Conservation (phyloP, 768 basidiomycete genomes). For the Naematelia encephala region DNA sequence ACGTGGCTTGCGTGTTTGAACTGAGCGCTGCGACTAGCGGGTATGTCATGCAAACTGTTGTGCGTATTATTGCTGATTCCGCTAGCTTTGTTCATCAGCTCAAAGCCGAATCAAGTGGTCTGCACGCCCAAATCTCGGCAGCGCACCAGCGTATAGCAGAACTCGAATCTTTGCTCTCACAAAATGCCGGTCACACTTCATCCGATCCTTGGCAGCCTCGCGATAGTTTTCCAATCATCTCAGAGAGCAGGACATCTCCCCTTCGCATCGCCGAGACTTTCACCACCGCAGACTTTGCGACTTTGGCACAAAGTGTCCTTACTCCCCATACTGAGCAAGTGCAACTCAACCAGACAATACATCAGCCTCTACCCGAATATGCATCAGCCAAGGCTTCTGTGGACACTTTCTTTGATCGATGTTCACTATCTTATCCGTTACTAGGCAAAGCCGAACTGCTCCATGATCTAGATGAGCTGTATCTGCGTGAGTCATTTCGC, state of each 20-base stretch:
- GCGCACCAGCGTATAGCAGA: constrained; percentile 31
- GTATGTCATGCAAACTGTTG: constrained; percentile 14
- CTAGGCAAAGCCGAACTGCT: constrained; percentile 21
- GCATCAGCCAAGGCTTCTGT: constrained; percentile 16
- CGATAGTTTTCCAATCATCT: background rate
- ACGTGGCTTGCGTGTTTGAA: constrained; percentile 34
- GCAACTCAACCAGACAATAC: constrained; percentile 6
- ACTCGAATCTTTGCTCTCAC: constrained; percentile 21
- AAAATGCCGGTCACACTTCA: background rate
- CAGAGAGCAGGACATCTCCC: background rate
- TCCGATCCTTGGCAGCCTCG: background rate
- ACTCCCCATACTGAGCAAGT: constrained; percentile 12
- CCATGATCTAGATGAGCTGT: constrained; percentile 20
- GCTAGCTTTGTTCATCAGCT: constrained; percentile 24
- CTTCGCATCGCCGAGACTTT: constrained; percentile 1
- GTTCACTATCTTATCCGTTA: constrained; percentile 32
- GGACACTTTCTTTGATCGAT: constrained; percentile 24
- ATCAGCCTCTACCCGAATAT: constrained; percentile 13
- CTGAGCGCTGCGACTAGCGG: constrained; percentile 32
- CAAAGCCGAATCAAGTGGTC: constrained; percentile 19
- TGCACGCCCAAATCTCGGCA: constrained; percentile 23
- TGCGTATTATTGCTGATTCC: background rate
- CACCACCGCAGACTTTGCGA: constrained; percentile 17
- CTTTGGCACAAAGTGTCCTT: constrained; percentile 22
- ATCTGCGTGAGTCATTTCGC: constrained; percentile 13